Base-by-base conservation (phyloP, 345 rosid genomes). In the Limnanthes douglasii region DNA sequence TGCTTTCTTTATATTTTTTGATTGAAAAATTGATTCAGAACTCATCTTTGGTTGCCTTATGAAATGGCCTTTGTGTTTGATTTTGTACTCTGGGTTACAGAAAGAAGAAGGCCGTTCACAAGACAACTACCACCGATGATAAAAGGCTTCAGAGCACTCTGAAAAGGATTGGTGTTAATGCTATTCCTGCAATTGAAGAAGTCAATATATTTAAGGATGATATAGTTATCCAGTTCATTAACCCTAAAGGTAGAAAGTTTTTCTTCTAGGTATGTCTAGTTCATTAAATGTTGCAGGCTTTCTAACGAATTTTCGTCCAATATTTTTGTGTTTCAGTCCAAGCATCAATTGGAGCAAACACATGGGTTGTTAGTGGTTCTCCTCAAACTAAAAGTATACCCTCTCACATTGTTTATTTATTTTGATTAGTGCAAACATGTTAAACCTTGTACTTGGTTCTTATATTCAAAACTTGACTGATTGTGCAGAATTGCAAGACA, bases 71-170 rank as follows among this genome's bases (percentile, higher is more conserved):
- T 17, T 20, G 29, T 3, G 15, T 10, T 41, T 0, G 21, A 6
- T 16, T 3, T 22, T 4, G 26, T 26, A 2, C 3, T 43, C 12
- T 37, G 14, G 11, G 28, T 25, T 31, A 14, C 47, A 90, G 98
- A 53, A 90, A 90, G 96, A 85, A 90, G 92, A 90, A 90, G 75
- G 98, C 98, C 14, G 75, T 90, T 13, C 98, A 90, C 61, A 90
- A 84, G 73, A 72, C 98, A 0, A 84, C 79, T n/a, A 90, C 92
- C 14, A 90, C 94, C 0, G 98, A 90, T 31, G 98, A 90, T 57
- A 90, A 90, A 56, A 75, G 78, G 67, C 90, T 90, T 7, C 98
- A 84, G 54, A 84, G 94, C 64, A 90, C 96, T 14, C 69, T 90
- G 38, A 90, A 90, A 65, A 84, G 96, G 64, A 69, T 90, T 45